These are phyloP conservation scores for Elongisporangium prolatum DNA, from an alignment of 352 stramenopile genomes.

Conservation along the genomic window DNA sequence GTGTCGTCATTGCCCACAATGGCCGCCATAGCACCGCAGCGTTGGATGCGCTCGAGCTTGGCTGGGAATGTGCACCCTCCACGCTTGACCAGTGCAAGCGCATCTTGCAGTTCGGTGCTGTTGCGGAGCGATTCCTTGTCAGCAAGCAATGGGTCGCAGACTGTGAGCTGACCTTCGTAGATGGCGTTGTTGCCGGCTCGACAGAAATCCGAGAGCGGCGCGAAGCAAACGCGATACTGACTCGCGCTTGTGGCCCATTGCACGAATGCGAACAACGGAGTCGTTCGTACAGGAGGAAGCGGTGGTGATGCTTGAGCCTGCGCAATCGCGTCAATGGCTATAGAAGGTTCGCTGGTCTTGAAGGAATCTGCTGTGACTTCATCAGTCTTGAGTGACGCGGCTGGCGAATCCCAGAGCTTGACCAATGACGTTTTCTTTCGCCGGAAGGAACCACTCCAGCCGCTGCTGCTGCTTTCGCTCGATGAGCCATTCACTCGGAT, in stretches of 20 bases:
- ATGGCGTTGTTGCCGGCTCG: constrained; percentile 25
- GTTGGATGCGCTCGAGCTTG: constrained; percentile 62
- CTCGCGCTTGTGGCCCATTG: constrained; percentile 49
- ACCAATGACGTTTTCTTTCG: constrained; percentile 51
- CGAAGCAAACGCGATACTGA: constrained; percentile 42
- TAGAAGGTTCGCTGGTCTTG: background rate
- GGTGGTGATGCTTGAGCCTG: background rate
- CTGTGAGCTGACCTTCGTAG: constrained; percentile 38
- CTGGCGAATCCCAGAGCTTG: constrained; percentile 28
- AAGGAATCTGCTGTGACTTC: background rate
- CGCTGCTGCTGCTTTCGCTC: constrained; percentile 17
- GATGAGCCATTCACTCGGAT: background rate
- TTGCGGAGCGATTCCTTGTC: constrained; percentile 25
- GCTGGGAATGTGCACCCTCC: constrained; percentile 63
- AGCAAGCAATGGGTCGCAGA: constrained; percentile 43
- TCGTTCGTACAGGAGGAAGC: background rate
- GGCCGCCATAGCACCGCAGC: constrained; percentile 42
- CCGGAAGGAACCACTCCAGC: constrained; percentile 22
- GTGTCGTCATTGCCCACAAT: constrained; percentile 70
- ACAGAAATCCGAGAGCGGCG: constrained; percentile 65
- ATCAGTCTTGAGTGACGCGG: background rate
- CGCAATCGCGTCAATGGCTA: background rate
- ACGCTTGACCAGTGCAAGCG: constrained; percentile 46
- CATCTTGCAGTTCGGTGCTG: background rate
- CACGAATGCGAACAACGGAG: constrained; percentile 60